Conservation (phyloP, 2,329 filamentous ascomycete genomes). For the Lachnellula suecica region DNA sequence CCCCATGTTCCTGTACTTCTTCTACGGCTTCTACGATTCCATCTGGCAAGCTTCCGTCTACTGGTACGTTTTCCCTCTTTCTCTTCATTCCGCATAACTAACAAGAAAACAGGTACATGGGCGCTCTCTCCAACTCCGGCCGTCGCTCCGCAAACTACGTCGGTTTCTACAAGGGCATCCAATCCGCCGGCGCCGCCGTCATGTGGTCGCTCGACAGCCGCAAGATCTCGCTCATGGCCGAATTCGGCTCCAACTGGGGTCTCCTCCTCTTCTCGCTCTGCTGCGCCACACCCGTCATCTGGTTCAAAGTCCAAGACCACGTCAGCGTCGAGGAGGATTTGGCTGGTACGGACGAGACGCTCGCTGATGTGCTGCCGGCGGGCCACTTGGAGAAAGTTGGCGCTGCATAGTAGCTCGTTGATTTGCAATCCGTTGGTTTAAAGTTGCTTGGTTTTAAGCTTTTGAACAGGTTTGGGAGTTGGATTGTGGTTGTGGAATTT, state of each 20-base stretch:
- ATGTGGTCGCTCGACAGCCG: conserved; percentile 69
- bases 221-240: conserved; percentile 63
- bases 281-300: conserved; percentile 76
- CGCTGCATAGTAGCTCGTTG: too few species aligned
- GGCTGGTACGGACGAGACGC: conserved; percentile 79
- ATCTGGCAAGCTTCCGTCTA: conserved; percentile 89
- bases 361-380: conserved; percentile 60
- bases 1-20: conserved; percentile 86
- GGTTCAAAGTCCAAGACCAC: conserved; percentile 78
- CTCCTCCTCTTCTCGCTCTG: conserved; percentile 72
- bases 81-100: conserved; percentile 9
- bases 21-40: conserved; percentile 87
- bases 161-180: conserved; percentile 87
- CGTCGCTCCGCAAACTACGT: conserved; percentile 91
- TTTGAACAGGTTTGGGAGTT: too few species aligned
- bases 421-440: too few species aligned
- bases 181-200: conserved; percentile 81
- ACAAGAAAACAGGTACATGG: conserved; percentile 71
- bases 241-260: conserved; percentile 77
- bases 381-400: conserved; percentile 14
- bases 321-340: conserved; percentile 79
- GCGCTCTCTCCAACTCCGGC: conserved; percentile 86
- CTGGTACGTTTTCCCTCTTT: conserved; percentile 55
- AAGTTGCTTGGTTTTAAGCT: too few species aligned
- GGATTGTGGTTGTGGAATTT: too few species aligned